phyloP scores from a whole-genome alignment of 116 monocot species.

The Posidonia oceanica region DNA sequence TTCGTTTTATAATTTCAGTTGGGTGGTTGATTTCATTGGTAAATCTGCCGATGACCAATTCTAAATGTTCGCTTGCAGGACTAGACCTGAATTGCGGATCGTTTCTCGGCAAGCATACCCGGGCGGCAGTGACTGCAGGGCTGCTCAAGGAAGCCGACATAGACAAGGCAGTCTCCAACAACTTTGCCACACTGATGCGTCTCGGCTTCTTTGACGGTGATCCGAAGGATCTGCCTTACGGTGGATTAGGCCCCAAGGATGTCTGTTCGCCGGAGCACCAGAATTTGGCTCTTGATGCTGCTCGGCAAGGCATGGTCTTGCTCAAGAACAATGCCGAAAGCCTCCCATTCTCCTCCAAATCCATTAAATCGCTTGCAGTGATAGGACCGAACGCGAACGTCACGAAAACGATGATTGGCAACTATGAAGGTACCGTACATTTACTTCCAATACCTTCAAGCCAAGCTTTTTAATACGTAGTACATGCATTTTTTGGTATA shows the following conservation, averaged over 20 bases:
- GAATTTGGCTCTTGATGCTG: constrained; percentile 79
- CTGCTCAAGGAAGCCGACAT: constrained; percentile 45
- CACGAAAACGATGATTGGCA: constrained; percentile 89
- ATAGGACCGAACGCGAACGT: constrained; percentile 95
- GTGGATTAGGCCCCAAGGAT: constrained; percentile 60
- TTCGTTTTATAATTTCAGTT: neutral
- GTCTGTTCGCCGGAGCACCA: constrained; percentile 69
- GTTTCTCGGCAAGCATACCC: constrained; percentile 65
- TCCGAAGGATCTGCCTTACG: constrained; percentile 48
- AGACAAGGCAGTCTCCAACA: constrained; percentile 67
- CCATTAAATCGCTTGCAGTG: constrained; percentile 56
- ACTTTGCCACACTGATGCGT: constrained; percentile 65
- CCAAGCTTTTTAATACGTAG: no score
- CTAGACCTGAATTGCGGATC: constrained; percentile 82
- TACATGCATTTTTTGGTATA: no score
- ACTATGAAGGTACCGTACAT: constrained; percentile 63
- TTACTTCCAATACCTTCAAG: no score
- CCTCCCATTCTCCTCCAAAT: constrained; percentile 42
- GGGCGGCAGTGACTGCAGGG: constrained; percentile 46
- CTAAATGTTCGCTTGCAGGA: constrained; percentile 21
- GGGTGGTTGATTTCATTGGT: neutral
- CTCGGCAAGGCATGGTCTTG: constrained; percentile 83
- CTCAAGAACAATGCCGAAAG: constrained; percentile 55
- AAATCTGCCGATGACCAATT: neutral
- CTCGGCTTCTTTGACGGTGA: constrained; percentile 92